These are phyloP conservation scores for Aspergillus affinis DNA, from an alignment of 495 filamentous ascomycete species.

Conservation along the genomic window DNA sequence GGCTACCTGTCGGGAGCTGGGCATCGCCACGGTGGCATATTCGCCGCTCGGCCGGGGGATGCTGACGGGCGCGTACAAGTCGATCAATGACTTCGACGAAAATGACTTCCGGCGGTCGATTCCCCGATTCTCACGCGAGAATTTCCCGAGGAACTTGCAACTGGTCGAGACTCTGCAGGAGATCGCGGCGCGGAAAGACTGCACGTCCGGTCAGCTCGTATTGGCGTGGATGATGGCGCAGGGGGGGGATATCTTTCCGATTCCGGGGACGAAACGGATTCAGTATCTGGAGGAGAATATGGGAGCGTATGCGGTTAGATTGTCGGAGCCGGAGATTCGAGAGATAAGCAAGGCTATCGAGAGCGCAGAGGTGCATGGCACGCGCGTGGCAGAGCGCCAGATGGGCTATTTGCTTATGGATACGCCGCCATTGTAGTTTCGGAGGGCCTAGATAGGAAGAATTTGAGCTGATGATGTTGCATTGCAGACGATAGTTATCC, in stretches of 20 bases:
- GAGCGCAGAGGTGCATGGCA: background rate
- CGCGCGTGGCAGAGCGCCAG: background rate
- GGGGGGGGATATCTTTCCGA: slow-evolving; percentile 60
- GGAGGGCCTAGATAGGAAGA: background rate
- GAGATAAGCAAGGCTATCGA: background rate
- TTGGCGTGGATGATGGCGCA: slow-evolving; percentile 61
- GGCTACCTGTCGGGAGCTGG: slow-evolving; percentile 60
- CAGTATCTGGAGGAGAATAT: slow-evolving; percentile 59
- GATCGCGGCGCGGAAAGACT: slow-evolving; percentile 49
- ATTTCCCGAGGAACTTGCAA: slow-evolving; percentile 50
- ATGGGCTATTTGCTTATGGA: background rate
- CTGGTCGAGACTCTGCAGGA: slow-evolving; percentile 42
- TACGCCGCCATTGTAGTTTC: background rate
- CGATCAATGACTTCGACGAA: slow-evolving; percentile 46
- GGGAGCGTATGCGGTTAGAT: slow-evolving; percentile 12
- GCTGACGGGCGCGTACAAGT: slow-evolving; percentile 47
- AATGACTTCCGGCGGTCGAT: slow-evolving; percentile 33
- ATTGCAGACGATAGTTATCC: background rate
- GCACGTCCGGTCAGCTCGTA: slow-evolving; percentile 49
- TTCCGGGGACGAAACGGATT: slow-evolving; percentile 59
- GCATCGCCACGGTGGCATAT: slow-evolving; percentile 60
- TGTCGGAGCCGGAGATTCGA: slow-evolving; percentile 5
- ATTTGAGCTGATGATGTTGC: background rate
- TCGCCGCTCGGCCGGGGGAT: slow-evolving; percentile 61
- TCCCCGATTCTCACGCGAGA: slow-evolving; percentile 53